Conservation (phyloP, 257 asterid genomes). For the Ocimum tenuiflorum region DNA sequence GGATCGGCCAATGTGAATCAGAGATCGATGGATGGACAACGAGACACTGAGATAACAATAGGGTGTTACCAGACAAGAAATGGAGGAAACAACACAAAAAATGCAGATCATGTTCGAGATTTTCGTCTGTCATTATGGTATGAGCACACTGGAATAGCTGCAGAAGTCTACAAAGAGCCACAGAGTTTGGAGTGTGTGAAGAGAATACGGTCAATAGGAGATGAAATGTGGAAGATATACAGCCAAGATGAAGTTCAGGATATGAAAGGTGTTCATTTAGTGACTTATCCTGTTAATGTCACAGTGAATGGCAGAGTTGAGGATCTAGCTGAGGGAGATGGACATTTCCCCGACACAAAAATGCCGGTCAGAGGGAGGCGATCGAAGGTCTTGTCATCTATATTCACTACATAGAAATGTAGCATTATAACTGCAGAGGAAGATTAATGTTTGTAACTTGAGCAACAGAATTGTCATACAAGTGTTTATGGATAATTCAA, state of each 20-base stretch:
- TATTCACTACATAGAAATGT: slow-evolving; percentile 56
- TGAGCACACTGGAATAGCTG: slow-evolving; percentile 64
- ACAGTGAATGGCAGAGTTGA: slow-evolving; percentile 46
- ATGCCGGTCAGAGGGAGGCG: slow-evolving; percentile 54
- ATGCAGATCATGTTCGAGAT: slow-evolving; percentile 38
- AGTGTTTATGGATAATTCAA: neutral
- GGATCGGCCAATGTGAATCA: slow-evolving; percentile 92
- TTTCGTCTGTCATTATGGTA: slow-evolving; percentile 80
- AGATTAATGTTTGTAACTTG: neutral
- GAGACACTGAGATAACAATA: slow-evolving; percentile 82
- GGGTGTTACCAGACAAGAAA: slow-evolving; percentile 61
- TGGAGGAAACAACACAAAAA: slow-evolving; percentile 24
- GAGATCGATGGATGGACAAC: slow-evolving; percentile 86
- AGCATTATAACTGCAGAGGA: slow-evolving; percentile 6
- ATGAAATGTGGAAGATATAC: slow-evolving; percentile 63
- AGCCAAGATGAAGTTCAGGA: slow-evolving; percentile 53
- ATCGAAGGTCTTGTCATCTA: slow-evolving; percentile 52
- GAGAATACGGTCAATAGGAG: slow-evolving; percentile 50
- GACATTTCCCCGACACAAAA: slow-evolving; percentile 63
- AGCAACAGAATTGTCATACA: neutral
- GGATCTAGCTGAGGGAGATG: slow-evolving; percentile 39
- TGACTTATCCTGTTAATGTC: slow-evolving; percentile 53
- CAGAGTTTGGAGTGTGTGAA: slow-evolving; percentile 52
- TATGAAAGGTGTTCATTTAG: slow-evolving; percentile 73
- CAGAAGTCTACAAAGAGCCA: slow-evolving; percentile 45